A percentile compares a stretch with the other conserved stretches of the same genome.
Conservation (phyloP, 2,329 filamentous ascomycete species). For the Sporothrix inflata region DNA sequence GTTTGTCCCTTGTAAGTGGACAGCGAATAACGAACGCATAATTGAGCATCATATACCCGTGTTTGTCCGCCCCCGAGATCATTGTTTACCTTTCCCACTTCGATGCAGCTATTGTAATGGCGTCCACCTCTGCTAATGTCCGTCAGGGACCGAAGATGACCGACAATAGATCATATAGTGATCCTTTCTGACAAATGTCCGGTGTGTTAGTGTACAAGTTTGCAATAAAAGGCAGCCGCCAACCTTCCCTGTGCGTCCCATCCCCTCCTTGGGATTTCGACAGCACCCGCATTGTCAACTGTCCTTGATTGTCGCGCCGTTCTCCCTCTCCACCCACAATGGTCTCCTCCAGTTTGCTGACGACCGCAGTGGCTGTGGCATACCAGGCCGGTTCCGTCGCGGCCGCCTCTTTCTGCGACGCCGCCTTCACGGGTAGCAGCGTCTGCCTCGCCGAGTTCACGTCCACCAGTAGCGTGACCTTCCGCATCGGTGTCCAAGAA, state of each 20-base stretch:
- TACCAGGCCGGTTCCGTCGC: background rate
- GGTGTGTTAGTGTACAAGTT: background rate
- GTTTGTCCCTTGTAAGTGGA: background rate
- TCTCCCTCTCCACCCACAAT: background rate
- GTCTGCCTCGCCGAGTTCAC: conserved; percentile 35
- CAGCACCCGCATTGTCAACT: no score
- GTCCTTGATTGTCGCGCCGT: no score
- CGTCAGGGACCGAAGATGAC: background rate
- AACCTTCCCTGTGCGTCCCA: no score
- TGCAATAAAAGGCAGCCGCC: background rate
- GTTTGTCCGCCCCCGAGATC: background rate
- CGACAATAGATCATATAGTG: background rate
- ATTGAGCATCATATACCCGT: background rate
- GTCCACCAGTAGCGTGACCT: conserved; percentile 32
- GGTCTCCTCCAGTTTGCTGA: background rate
- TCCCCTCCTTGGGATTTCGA: no score
- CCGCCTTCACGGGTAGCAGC: background rate
- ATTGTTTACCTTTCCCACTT: conserved; percentile 1
- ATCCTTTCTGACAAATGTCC: background rate
- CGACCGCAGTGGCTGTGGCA: background rate
- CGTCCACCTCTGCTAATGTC: background rate
- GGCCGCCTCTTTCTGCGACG: conserved; percentile 15
- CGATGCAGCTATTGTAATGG: no score
- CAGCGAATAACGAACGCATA: background rate
- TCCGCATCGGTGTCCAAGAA: conserved; percentile 40